Evolutionary conservation across 1,284 basidiomycete species (phyloP).

Genomic region (Sanghuangporus baumii): DNA sequence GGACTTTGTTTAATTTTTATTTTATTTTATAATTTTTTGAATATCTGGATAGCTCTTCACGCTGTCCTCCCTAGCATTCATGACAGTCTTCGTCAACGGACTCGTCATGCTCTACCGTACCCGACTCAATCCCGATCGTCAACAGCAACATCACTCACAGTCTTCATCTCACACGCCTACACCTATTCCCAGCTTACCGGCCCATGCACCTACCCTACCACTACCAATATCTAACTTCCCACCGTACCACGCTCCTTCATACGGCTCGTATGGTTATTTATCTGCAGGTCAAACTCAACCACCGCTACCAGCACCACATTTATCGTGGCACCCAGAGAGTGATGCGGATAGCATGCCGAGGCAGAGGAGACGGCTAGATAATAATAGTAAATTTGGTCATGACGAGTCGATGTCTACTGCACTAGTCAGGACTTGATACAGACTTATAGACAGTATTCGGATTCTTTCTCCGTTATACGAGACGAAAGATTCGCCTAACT

Average conservation of each 20-base stretch:
- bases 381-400: not conserved
- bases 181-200: not conserved
- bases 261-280: conserved; percentile 13
- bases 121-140: conserved; percentile 31
- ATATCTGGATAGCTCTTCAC: conserved; percentile 59
- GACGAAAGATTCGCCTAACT: no score
- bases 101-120: conserved; percentile 73
- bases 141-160: not conserved
- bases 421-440: no score
- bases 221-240: conserved; percentile 7
- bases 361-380: conserved; percentile 13
- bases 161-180: not conserved
- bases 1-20: not conserved
- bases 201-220: not conserved
- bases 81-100: conserved; percentile 81
- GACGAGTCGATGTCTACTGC: no score
- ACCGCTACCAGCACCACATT: not conserved
- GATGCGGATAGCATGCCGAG: conserved; percentile 8
- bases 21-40: not conserved
- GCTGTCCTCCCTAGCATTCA: conserved; percentile 70
- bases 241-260: conserved; percentile 2
- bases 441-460: no score
- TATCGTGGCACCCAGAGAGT: conserved; percentile 14
- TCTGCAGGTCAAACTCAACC: not conserved
- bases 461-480: no score